Evolutionary conservation across 176 grass and related monocot genomes (phyloP).

Genomic region (Carex myosuroides): DNA sequence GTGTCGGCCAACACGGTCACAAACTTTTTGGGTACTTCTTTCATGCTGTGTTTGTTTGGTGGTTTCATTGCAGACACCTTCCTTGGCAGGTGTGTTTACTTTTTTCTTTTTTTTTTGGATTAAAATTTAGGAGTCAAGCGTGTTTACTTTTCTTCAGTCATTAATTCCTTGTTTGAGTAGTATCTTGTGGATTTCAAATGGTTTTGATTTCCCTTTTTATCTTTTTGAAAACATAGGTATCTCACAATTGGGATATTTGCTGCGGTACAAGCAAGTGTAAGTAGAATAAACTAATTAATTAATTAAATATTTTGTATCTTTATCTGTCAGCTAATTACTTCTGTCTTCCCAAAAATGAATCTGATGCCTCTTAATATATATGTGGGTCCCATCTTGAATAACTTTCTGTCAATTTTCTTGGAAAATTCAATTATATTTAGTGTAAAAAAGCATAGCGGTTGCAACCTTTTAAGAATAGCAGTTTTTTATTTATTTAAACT

Average conservation of each 20-base stretch:
- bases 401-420: background rate
- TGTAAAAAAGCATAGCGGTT: background rate
- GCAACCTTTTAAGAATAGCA: background rate
- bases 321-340: background rate
- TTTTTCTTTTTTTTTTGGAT: background rate
- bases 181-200: background rate
- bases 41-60: conserved; percentile 92
- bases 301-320: background rate
- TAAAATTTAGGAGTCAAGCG: too few relatives aligned
- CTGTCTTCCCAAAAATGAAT: background rate
- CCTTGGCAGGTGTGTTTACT: conserved; percentile 50
- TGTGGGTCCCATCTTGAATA: background rate
- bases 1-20: conserved; percentile 78
- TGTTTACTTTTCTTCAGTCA: background rate
- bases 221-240: conserved; percentile 30
- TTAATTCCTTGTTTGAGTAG: too few relatives aligned
- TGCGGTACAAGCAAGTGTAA: conserved; percentile 68
- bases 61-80: conserved; percentile 92
- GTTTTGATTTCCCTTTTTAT: background rate
- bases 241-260: conserved; percentile 85
- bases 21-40: conserved; percentile 93
- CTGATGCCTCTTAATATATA: background rate
- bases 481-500: background rate
- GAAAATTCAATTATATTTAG: background rate
- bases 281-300: background rate